Evolutionary conservation across 2,329 filamentous ascomycete genomes (phyloP).

Genomic region (Trichoderma citrinoviride): DNA sequence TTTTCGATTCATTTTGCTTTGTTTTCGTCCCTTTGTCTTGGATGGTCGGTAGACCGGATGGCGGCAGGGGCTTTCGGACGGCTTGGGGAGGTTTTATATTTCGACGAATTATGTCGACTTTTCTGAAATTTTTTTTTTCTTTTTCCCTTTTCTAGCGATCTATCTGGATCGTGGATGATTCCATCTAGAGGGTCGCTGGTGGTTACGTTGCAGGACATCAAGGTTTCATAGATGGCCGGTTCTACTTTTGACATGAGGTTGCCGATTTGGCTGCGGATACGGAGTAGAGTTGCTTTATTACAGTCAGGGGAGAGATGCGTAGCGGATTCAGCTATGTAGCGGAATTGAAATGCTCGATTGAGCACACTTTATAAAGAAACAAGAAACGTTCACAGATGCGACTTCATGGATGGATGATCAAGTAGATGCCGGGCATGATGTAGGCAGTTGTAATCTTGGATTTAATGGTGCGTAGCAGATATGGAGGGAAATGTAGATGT

Average conservation of each 20-base stretch:
- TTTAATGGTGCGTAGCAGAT: not conserved
- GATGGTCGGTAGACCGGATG: not conserved
- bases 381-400: not conserved
- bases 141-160: not conserved
- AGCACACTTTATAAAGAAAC: not conserved
- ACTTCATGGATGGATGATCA: too few species aligned
- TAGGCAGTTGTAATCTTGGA: too few species aligned
- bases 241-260: not conserved
- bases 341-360: constrained; percentile 4
- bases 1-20: not conserved
- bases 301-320: not conserved
- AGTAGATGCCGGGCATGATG: too few species aligned
- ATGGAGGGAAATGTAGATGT: not conserved
- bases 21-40: constrained; percentile 12
- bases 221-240: constrained; percentile 1
- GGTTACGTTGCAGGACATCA: not conserved
- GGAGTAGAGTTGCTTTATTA: not conserved
- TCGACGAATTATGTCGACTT: constrained; percentile 6
- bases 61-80: not conserved
- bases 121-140: not conserved
- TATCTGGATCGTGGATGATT: not conserved
- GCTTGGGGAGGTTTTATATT: not conserved
- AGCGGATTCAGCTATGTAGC: not conserved
- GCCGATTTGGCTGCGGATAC: not conserved
- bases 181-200: not conserved